Evolutionary conservation across 192 early-diverging fungal genomes (phyloP).

Genomic region (Pilobolus umbonatus): DNA sequence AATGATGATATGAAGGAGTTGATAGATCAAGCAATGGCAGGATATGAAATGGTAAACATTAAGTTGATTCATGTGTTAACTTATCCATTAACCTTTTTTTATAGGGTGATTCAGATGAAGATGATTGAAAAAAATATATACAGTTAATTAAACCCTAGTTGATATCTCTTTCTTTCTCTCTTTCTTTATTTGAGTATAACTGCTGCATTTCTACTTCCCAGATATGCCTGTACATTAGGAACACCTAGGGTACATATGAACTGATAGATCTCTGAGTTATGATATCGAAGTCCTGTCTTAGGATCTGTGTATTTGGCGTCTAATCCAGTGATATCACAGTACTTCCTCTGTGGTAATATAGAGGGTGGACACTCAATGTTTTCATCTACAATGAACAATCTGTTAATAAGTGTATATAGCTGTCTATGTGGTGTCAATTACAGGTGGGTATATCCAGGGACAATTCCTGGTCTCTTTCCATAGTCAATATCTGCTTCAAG

Average conservation of each 20-base stretch:
- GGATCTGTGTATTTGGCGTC: constrained; percentile 86
- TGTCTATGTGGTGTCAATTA: constrained; percentile 23
- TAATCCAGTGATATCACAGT: constrained; percentile 88
- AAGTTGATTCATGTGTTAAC: background rate
- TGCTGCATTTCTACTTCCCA: constrained; percentile 72
- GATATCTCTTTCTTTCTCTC: no score
- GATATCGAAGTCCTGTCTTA: constrained; percentile 77
- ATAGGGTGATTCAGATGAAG: constrained; percentile 12
- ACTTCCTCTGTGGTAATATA: constrained; percentile 78
- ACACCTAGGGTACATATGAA: constrained; percentile 65
- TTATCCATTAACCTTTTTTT: background rate
- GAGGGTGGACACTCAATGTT: constrained; percentile 83
- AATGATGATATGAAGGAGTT: constrained; percentile 34
- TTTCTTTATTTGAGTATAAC: constrained; percentile 54
- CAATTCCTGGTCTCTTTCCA: constrained; percentile 58
- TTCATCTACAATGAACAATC: constrained; percentile 49
- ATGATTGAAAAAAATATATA: constrained; percentile 21
- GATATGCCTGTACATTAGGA: constrained; percentile 75
- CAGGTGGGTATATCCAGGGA: constrained; percentile 63
- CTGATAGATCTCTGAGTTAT: constrained; percentile 78
- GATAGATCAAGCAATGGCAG: constrained; percentile 19
- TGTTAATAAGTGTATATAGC: background rate
- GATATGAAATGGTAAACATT: constrained; percentile 24
- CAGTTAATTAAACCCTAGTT: background rate
- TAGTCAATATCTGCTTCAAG: constrained; percentile 74